phyloP scores from a whole-genome alignment of 768 basidiomycete genomes.

The Macrolepiota albuminosa region DNA sequence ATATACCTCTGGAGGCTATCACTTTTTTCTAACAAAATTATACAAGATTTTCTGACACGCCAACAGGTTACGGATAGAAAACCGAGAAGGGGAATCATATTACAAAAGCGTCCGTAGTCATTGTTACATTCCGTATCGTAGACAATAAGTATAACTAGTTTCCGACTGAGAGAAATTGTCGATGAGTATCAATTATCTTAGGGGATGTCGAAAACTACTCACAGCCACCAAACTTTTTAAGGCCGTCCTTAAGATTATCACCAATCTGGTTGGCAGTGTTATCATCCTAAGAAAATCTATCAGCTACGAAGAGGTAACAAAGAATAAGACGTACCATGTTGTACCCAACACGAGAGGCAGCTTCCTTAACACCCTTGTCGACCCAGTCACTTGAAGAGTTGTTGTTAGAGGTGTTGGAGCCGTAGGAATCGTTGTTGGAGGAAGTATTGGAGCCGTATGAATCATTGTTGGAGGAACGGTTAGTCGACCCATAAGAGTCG shows the following conservation, averaged over 20 bases:
- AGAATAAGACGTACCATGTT: constrained; percentile 28
- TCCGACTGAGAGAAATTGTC: neutral
- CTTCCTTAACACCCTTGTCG: constrained; percentile 30
- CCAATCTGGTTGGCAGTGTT: constrained; percentile 34
- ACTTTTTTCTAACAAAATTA: too few species aligned
- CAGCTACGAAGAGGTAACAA: neutral
- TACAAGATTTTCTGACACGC: neutral
- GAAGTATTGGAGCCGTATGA: neutral
- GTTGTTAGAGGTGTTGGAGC: constrained; percentile 6
- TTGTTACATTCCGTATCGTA: neutral
- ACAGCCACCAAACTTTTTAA: constrained; percentile 31
- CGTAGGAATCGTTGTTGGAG: constrained; percentile 9
- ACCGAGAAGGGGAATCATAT: neutral
- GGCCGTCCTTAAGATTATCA: constrained; percentile 28
- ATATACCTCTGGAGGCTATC: too few species aligned
- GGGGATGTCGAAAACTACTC: constrained; percentile 1
- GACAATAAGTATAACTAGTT: neutral
- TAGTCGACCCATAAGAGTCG: neutral
- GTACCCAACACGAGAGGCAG: constrained; percentile 37
- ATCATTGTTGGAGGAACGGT: constrained; percentile 6
- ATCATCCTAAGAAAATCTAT: constrained; percentile 24
- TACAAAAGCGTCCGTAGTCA: neutral
- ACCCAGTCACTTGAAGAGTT: constrained; percentile 18
- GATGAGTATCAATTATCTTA: neutral
- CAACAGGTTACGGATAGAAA: neutral